phyloP scores from a whole-genome alignment of 495 filamentous ascomycete genomes.

The Rostrohypoxylon terebratum region DNA sequence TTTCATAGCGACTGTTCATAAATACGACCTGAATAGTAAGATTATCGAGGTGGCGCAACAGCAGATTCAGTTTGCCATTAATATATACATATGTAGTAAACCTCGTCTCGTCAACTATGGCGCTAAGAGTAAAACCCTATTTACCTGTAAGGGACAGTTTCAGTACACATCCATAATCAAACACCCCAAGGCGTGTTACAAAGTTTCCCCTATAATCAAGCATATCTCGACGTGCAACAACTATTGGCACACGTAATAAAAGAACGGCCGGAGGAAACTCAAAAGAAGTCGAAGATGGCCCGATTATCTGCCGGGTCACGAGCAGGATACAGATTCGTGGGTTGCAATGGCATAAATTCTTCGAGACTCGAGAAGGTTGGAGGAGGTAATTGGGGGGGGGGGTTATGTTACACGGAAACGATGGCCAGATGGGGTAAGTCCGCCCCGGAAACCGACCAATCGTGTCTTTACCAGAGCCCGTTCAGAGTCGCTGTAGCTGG shows the following conservation, averaged over 20 bases:
- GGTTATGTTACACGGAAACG: conserved; percentile 35
- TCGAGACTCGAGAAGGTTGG: conserved; percentile 31
- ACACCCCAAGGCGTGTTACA: conserved; percentile 25
- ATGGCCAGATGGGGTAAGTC: conserved; percentile 24
- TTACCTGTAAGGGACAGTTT: conserved; percentile 4
- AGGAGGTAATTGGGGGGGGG: background rate
- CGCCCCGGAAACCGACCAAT: conserved; percentile 20
- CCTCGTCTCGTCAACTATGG: too few species aligned
- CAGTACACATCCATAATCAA: background rate
- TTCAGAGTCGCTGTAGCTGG: background rate
- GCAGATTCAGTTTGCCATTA: background rate
- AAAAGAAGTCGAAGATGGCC: conserved; percentile 13
- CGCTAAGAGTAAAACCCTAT: background rate
- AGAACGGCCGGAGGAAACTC: conserved; percentile 20
- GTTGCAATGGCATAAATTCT: conserved; percentile 31
- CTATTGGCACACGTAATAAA: conserved; percentile 1
- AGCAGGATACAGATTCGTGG: background rate
- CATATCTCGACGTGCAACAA: background rate
- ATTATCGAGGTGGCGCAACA: background rate
- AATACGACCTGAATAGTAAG: background rate
- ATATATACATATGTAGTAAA: conserved; percentile 14
- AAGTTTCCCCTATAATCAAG: conserved; percentile 14
- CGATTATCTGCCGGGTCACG: conserved; percentile 25
- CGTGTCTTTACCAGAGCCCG: background rate
- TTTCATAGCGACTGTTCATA: background rate